phyloP scores from a whole-genome alignment of 371 early-diverging fungal genomes.

The Mortierella sp. region DNA sequence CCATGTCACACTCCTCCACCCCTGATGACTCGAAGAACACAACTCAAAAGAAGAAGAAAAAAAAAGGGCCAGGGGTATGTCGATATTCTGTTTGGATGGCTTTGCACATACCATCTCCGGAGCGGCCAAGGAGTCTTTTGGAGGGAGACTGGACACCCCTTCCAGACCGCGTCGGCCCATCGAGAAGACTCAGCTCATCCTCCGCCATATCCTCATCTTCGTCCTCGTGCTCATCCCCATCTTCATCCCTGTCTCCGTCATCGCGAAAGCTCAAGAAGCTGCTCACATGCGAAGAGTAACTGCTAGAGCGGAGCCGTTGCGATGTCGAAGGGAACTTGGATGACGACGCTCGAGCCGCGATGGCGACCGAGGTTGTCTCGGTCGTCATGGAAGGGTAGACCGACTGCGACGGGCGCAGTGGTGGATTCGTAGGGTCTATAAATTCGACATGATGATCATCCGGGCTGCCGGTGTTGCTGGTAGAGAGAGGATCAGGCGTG shows the following conservation, averaged over 20 bases:
- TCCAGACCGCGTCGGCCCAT: too few species aligned
- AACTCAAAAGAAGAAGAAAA: too few species aligned
- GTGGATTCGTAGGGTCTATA: conserved; percentile 36
- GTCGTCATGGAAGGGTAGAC: neutral
- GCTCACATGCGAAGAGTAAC: neutral
- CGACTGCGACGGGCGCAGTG: neutral
- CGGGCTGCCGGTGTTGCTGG: conserved; percentile 9
- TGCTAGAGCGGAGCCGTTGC: neutral
- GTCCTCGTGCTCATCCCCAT: conserved; percentile 13
- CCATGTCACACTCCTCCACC: too few species aligned
- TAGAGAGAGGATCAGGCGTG: conserved; percentile 38
- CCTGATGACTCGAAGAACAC: too few species aligned
- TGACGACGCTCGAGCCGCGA: conserved; percentile 3
- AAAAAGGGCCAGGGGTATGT: too few species aligned
- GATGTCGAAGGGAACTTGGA: conserved; percentile 6
- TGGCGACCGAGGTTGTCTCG: conserved; percentile 4
- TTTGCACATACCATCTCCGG: too few species aligned
- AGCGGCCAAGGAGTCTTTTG: too few species aligned
- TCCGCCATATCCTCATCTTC: conserved; percentile 12
- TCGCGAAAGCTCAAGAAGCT: conserved; percentile 9
- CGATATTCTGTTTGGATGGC: too few species aligned
- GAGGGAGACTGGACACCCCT: too few species aligned
- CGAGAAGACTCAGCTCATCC: too few species aligned
- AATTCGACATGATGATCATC: conserved; percentile 25
- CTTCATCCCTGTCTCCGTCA: conserved; percentile 16